Conservation (phyloP, 176 grass and related monocot species). For the Tillandsia leiboldiana region DNA sequence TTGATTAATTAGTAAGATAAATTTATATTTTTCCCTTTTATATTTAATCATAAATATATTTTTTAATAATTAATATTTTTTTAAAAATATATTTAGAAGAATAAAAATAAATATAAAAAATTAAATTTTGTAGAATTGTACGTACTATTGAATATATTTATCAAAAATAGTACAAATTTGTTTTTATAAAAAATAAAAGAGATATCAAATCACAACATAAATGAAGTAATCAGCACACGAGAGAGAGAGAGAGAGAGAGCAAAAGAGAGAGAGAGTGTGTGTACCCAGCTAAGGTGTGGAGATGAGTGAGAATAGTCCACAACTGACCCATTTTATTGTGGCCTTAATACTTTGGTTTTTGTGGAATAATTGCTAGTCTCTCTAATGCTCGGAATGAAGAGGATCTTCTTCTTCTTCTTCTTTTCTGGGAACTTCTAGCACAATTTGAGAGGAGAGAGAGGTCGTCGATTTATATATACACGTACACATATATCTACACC, state of each 20-base stretch:
- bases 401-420: background rate
- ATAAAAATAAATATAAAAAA: background rate
- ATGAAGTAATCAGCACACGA: background rate
- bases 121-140: no score
- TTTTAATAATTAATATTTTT: no score
- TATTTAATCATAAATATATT: no score
- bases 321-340: conserved; percentile 38
- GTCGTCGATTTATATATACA: conserved; percentile 6
- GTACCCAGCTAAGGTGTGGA: conserved; percentile 73
- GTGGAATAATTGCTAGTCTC: background rate
- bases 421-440: background rate
- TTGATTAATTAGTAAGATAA: no score
- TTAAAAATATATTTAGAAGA: no score
- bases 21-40: no score
- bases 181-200: background rate
- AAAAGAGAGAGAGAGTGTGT: background rate
- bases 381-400: background rate
- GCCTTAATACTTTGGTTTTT: background rate
- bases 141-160: no score
- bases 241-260: background rate
- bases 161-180: no score
- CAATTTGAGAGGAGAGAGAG: conserved; percentile 3
- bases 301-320: conserved; percentile 50
- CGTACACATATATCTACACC: background rate
- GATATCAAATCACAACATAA: background rate